phyloP scores from a whole-genome alignment of 805 yeast genomes.

The Lipomyces orientalis region DNA sequence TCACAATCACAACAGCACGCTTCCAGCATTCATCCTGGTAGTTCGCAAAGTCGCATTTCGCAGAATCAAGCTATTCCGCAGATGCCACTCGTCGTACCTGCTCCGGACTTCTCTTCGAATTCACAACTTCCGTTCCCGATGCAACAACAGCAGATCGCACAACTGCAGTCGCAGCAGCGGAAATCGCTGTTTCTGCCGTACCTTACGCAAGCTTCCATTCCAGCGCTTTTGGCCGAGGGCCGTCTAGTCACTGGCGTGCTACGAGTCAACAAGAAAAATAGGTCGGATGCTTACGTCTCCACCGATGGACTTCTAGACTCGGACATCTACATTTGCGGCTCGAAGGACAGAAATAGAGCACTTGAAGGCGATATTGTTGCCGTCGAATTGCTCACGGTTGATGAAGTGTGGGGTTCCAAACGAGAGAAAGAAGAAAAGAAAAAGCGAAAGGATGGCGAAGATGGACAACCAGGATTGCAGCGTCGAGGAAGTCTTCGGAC shows the following conservation, averaged over 20 bases:
- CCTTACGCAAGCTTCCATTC: conserved; percentile 89
- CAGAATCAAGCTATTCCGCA: conserved; percentile 1
- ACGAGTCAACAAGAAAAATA: conserved; percentile 92
- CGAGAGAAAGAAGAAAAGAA: conserved; percentile 97
- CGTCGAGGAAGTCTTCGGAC: conserved; percentile 92
- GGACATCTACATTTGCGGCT: conserved; percentile 96
- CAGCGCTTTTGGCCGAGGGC: conserved; percentile 87
- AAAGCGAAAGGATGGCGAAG: conserved; percentile 66
- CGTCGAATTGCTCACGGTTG: conserved; percentile 89
- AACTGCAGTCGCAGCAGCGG: conserved; percentile 43
- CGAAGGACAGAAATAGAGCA: conserved; percentile 97
- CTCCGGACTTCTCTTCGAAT: background rate
- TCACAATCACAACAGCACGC: conserved; percentile 10
- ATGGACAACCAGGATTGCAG: conserved; percentile 59
- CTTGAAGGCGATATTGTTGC: conserved; percentile 97
- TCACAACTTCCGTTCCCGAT: conserved; percentile 10
- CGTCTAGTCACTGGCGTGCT: conserved; percentile 88
- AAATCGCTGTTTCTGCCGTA: conserved; percentile 92
- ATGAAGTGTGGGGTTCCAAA: conserved; percentile 97
- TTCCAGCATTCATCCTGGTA: conserved; percentile 7
- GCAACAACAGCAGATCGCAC: conserved; percentile 24
- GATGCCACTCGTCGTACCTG: conserved; percentile 8
- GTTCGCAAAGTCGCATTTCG: conserved; percentile 14
- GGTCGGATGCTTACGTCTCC: conserved; percentile 98
- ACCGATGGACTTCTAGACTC: conserved; percentile 96